A percentile compares a stretch with the other conserved stretches of the same genome.
Evolutionary conservation across 495 filamentous ascomycete species (phyloP).

Genomic region (Xylaria curta): DNA sequence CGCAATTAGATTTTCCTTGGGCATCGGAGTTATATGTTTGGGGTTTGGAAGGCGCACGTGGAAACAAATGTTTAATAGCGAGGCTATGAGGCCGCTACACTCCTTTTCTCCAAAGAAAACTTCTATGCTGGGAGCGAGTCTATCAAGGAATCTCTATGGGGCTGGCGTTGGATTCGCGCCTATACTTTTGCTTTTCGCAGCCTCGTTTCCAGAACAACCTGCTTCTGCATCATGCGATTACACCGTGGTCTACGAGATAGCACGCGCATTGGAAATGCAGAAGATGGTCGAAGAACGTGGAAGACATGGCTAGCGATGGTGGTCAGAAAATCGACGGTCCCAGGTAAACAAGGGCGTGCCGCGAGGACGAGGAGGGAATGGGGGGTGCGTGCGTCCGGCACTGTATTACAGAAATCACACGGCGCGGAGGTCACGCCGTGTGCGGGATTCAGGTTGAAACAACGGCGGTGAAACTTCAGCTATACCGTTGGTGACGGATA

Average conservation of each 20-base stretch:
- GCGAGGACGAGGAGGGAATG: slow-evolving; percentile 9
- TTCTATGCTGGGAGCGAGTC: slow-evolving; percentile 30
- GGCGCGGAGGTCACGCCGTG: slow-evolving; percentile 3
- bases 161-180: slow-evolving; percentile 42
- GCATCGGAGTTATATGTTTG: slow-evolving; percentile 35
- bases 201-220: slow-evolving; percentile 15
- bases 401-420: slow-evolving; percentile 1
- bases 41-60: slow-evolving; percentile 36
- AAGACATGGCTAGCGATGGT: slow-evolving; percentile 6
- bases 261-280: slow-evolving; percentile 24
- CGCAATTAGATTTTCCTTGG: slow-evolving; percentile 28
- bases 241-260: slow-evolving; percentile 12
- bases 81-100: slow-evolving; percentile 37
- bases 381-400: not conserved
- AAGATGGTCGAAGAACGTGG: slow-evolving; percentile 3
- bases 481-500: slow-evolving; percentile 11
- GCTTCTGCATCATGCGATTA: slow-evolving; percentile 9
- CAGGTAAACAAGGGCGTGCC: slow-evolving; percentile 62
- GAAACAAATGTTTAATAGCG: slow-evolving; percentile 39
- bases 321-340: slow-evolving; percentile 42
- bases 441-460: slow-evolving; percentile 8
- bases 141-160: slow-evolving; percentile 33
- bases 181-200: slow-evolving; percentile 25
- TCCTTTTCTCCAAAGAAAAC: slow-evolving; percentile 35
- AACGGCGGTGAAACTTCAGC: slow-evolving; percentile 1